Conservation (phyloP, 176 grass and related monocot species). For the Rhipidocladum racemiflorum region DNA sequence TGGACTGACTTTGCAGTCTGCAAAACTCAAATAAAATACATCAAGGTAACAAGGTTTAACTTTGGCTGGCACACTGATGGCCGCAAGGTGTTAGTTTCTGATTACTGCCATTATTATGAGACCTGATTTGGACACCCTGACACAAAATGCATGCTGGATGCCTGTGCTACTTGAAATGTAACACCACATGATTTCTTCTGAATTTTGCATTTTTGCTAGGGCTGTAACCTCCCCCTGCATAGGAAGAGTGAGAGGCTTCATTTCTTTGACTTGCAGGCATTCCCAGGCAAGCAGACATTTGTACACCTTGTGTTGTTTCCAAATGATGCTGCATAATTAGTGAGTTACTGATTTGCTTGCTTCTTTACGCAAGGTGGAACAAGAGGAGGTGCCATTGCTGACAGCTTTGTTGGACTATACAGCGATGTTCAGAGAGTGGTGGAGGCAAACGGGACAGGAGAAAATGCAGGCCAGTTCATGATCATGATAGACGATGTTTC, state of each 20-base stretch:
- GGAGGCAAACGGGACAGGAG: constrained; percentile 32
- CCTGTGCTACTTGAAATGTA: background rate
- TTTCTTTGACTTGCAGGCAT: constrained; percentile 72
- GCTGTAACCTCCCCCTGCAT: constrained; percentile 75
- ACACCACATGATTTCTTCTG: background rate
- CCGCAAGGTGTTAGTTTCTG: background rate
- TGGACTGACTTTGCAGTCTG: background rate
- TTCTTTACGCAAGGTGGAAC: constrained; percentile 51
- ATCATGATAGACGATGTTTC: constrained; percentile 81
- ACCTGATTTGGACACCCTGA: background rate
- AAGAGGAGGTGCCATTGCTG: constrained; percentile 29
- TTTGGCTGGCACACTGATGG: background rate
- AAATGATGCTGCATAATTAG: background rate
- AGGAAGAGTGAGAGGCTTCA: constrained; percentile 65
- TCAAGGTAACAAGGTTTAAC: background rate
- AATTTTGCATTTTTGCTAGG: constrained; percentile 40
- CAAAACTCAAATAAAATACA: background rate
- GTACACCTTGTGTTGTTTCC: background rate
- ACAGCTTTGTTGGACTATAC: constrained; percentile 58
- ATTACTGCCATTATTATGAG: background rate
- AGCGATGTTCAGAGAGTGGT: constrained; percentile 49
- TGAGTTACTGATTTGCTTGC: background rate
- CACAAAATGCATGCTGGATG: background rate
- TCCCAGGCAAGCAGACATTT: constrained; percentile 48
- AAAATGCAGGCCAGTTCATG: constrained; percentile 40